Evolutionary conservation across 345 rosid genomes (phyloP).

Genomic region (Populus pruinosa): DNA sequence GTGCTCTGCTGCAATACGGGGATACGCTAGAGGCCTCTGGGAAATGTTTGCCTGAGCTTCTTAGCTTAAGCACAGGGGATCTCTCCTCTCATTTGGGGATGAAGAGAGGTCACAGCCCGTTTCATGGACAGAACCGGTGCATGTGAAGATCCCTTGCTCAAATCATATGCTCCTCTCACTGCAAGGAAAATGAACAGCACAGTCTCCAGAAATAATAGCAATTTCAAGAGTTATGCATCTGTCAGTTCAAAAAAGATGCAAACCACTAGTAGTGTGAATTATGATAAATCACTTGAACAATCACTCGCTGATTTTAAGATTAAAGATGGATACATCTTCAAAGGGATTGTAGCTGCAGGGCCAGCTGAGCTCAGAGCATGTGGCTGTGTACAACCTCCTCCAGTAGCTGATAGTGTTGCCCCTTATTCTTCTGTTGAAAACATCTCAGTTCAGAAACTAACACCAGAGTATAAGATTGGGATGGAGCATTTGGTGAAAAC

Average conservation of each 20-base stretch:
- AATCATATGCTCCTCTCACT: slow-evolving; percentile 10
- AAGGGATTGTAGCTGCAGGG: slow-evolving; percentile 60
- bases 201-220: slow-evolving; percentile 34
- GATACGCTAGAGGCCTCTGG: slow-evolving; percentile 53
- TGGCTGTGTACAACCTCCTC: slow-evolving; percentile 57
- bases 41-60: slow-evolving; percentile 49
- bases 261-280: slow-evolving; percentile 15
- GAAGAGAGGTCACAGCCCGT: slow-evolving; percentile 67
- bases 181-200: slow-evolving; percentile 14
- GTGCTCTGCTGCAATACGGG: slow-evolving; percentile 51
- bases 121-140: slow-evolving; percentile 40
- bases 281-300: slow-evolving; percentile 39
- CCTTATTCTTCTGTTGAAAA: slow-evolving; percentile 45
- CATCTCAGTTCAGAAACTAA: slow-evolving; percentile 45
- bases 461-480: slow-evolving; percentile 56
- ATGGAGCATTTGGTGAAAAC: slow-evolving; percentile 52
- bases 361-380: slow-evolving; percentile 55
- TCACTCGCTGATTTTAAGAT: slow-evolving; percentile 50
- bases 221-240: slow-evolving; percentile 25
- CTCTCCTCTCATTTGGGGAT: slow-evolving; percentile 51
- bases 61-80: slow-evolving; percentile 33
- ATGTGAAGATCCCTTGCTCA: slow-evolving; percentile 39
- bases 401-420: slow-evolving; percentile 46
- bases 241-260: slow-evolving; percentile 26
- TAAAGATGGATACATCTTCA: slow-evolving; percentile 53